Percentiles rank a stretch among this genome's conserved stretches.
phyloP scores from a whole-genome alignment of 2,329 filamentous ascomycete genomes.

The Raffaelea deltoideospora region DNA sequence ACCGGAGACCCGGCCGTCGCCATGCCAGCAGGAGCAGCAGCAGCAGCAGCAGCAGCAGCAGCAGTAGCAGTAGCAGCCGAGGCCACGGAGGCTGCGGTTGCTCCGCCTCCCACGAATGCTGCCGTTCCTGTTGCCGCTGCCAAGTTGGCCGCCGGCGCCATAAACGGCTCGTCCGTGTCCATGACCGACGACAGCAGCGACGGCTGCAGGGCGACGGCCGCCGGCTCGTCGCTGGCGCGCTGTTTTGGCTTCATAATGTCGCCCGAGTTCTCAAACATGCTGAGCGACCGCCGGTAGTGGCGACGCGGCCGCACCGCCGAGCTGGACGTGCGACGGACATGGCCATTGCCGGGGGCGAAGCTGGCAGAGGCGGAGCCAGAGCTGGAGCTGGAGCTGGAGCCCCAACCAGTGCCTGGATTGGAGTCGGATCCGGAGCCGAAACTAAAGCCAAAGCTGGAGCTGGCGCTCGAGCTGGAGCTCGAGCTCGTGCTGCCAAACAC shows the following conservation, averaged over 20 bases:
- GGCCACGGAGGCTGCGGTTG: too few relatives aligned
- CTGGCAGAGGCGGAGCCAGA: constrained; percentile 38
- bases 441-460: too few relatives aligned
- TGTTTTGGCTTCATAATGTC: constrained; percentile 75
- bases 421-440: constrained; percentile 24
- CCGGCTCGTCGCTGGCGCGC: constrained; percentile 15
- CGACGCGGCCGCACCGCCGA: constrained; percentile 65
- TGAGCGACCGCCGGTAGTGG: constrained; percentile 79
- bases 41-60: too few relatives aligned
- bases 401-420: too few relatives aligned
- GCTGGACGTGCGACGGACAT: constrained; percentile 53
- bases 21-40: too few relatives aligned
- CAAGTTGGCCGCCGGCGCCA: not conserved
- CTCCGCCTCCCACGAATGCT: too few relatives aligned
- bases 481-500: not conserved
- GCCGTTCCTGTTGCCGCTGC: too few relatives aligned
- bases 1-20: constrained; percentile 41
- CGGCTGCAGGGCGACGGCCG: constrained; percentile 32
- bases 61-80: too few relatives aligned
- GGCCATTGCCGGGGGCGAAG: constrained; percentile 22
- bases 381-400: too few relatives aligned
- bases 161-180: constrained; percentile 56
- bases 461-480: too few relatives aligned
- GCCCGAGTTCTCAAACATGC: constrained; percentile 91
- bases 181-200: constrained; percentile 57